Evolutionary conservation across 345 rosid genomes (phyloP).

Genomic region (Rhodomyrtus tomentosa): DNA sequence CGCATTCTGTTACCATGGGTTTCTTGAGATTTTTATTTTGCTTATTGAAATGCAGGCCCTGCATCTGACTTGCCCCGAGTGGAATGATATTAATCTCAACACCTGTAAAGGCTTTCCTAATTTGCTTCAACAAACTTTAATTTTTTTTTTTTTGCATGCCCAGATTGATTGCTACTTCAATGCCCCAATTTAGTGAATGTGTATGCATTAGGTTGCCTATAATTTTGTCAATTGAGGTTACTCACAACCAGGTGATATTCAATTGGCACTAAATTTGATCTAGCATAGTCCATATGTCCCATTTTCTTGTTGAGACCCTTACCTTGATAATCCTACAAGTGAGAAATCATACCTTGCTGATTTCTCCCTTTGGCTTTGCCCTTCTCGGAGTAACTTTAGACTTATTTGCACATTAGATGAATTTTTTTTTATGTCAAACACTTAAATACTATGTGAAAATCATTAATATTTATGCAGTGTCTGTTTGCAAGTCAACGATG

Average conservation of each 20-base stretch:
- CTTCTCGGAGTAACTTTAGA: too few relatives aligned
- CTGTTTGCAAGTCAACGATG: constrained; percentile 31
- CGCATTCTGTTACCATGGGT: background rate
- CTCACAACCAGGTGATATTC: constrained; percentile 51
- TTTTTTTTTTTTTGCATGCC: background rate
- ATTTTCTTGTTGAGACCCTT: too few relatives aligned
- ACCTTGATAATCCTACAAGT: too few relatives aligned
- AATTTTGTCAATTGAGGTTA: constrained; percentile 41
- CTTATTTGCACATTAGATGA: background rate
- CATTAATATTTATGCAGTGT: background rate
- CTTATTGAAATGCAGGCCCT: constrained; percentile 56
- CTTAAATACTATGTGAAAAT: background rate
- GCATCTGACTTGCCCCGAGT: constrained; percentile 77
- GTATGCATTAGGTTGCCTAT: constrained; percentile 73
- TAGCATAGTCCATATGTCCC: too few relatives aligned
- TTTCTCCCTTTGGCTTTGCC: too few relatives aligned
- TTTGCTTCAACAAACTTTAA: background rate
- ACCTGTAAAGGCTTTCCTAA: constrained; percentile 30
- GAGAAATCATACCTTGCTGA: too few relatives aligned
- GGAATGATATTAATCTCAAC: constrained; percentile 72
- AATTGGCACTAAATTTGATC: too few relatives aligned
- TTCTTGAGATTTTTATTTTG: constrained; percentile 6
- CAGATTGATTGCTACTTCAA: constrained; percentile 67
- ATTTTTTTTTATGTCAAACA: background rate
- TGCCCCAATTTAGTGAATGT: constrained; percentile 72